Evolutionary conservation across 495 filamentous ascomycete genomes (phyloP).

Genomic region (Aspergillus cavernicola): DNA sequence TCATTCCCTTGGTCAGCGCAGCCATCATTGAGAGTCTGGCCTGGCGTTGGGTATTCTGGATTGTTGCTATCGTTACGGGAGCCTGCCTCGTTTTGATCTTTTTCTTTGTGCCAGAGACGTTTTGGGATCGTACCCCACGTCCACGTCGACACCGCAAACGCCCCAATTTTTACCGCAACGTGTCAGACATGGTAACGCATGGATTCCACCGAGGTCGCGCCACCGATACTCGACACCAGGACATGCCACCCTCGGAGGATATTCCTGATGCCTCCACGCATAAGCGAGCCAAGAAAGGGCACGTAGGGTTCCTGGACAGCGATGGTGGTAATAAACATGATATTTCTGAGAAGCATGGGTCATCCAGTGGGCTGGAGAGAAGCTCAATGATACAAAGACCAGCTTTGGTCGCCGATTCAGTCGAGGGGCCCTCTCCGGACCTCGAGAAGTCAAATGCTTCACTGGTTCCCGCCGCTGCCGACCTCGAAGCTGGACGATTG

Average conservation of each 20-base stretch:
- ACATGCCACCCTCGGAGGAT: slow-evolving; percentile 15
- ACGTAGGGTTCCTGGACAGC: slow-evolving; percentile 56
- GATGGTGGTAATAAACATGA: not conserved
- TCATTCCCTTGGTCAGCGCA: slow-evolving; percentile 84
- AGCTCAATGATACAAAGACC: not conserved
- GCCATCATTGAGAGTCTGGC: slow-evolving; percentile 71
- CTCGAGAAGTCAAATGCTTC: slow-evolving; percentile 15
- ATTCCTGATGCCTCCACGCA: not conserved
- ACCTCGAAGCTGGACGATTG: slow-evolving; percentile 23
- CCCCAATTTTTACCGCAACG: slow-evolving; percentile 31
- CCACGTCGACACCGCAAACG: slow-evolving; percentile 47
- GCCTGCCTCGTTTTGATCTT: slow-evolving; percentile 72
- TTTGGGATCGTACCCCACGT: slow-evolving; percentile 85
- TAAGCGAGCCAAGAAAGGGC: slow-evolving; percentile 32
- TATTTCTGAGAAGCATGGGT: slow-evolving; percentile 15
- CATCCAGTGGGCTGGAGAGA: not conserved
- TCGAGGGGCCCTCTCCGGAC: slow-evolving; percentile 5
- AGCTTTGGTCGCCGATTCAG: not conserved
- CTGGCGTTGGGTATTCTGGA: slow-evolving; percentile 96
- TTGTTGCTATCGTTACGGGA: slow-evolving; percentile 81
- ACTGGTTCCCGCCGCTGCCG: slow-evolving; percentile 8
- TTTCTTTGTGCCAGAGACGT: slow-evolving; percentile 92
- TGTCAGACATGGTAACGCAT: slow-evolving; percentile 39
- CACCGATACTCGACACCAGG: slow-evolving; percentile 15
- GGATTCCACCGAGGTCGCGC: slow-evolving; percentile 30